Base-by-base conservation (phyloP, 768 basidiomycete species). In the Rhodotorula kratochvilovae region DNA sequence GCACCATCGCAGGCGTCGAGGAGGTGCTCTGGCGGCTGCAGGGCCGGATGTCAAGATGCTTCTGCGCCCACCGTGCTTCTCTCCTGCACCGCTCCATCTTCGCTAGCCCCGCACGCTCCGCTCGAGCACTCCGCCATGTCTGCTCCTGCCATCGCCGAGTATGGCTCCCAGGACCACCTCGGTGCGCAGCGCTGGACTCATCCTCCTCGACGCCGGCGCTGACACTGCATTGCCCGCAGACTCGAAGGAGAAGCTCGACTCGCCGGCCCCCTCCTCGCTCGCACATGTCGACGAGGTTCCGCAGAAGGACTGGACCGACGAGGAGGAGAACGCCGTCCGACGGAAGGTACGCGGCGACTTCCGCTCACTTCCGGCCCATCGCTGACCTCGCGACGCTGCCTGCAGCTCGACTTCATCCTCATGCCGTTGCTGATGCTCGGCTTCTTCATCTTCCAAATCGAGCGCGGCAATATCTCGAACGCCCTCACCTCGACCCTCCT, bases 361-460 rank as follows among this genome's bases (percentile, higher is more conserved):
- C 42, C 42, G 19, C n/a, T 17, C 11, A 12, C n/a, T 43, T 17
- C 36, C n/a, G 3, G 2, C 25, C 17, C 2, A 6, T 5, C 13
- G 31, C 56, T 57, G 31, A 36, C 36, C 25, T 25, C 36, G 21
- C n/a, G 19, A n/a, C 25, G 23, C 42, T 0, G 4, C 45, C 21
- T 29, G 7, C 58, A 59, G 72, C 71, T 80, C 23, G 77, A 80
- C 58, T 53, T 78, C 23, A 63, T 76, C 35, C 73, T 80, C 48
- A 71, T 80, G 64, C 78, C 78, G 1, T 57, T 79, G 33, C 51
- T 79, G 6, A 76, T 76, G 54, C 54, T 77, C 5, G 79, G 79
- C 0, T 78, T 80, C 73, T 80, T 78, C 66, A 75, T 76, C 1
- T 77, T 80, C 53, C 78, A 76, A 62, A 58, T 68, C 8, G 77